Evolutionary conservation across 345 rosid species (phyloP).

Genomic region (Citrus medica): DNA sequence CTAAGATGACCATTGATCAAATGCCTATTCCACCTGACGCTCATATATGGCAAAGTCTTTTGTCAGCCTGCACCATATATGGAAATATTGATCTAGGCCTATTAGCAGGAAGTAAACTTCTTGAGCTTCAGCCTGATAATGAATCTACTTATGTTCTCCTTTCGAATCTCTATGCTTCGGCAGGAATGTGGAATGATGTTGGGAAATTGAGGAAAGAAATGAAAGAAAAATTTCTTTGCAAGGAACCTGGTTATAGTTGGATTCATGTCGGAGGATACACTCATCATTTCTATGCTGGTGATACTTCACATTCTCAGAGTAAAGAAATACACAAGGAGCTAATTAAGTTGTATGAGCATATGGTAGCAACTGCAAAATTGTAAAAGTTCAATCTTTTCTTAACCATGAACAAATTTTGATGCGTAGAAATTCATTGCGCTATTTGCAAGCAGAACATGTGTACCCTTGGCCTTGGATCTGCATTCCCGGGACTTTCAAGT

Average conservation of each 20-base stretch:
- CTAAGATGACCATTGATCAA: constrained; percentile 32
- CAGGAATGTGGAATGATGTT: constrained; percentile 37
- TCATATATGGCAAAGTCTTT: constrained; percentile 40
- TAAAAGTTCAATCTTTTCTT: constrained; percentile 1
- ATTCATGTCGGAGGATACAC: constrained; percentile 27
- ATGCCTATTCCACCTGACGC: constrained; percentile 38
- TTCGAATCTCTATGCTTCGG: constrained; percentile 45
- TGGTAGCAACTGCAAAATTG: constrained; percentile 8
- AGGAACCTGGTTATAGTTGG: constrained; percentile 45
- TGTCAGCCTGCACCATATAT: constrained; percentile 35
- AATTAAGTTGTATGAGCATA: constrained; percentile 23
- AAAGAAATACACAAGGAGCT: constrained; percentile 24
- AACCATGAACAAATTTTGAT: neutral
- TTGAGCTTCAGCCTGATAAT: constrained; percentile 40
- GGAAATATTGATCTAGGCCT: constrained; percentile 33
- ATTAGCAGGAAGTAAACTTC: constrained; percentile 38
- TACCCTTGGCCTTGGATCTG: neutral
- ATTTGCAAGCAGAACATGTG: neutral
- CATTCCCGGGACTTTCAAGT: neutral
- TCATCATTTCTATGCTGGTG: constrained; percentile 28
- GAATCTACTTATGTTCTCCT: constrained; percentile 37
- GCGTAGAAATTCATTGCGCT: neutral
- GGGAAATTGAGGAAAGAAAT: constrained; percentile 41
- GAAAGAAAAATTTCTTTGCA: constrained; percentile 34
- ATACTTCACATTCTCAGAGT: constrained; percentile 28